Base-by-base conservation (phyloP, 2,329 filamentous ascomycete species). In the Pseudopyrenochaeta lycopersici region DNA sequence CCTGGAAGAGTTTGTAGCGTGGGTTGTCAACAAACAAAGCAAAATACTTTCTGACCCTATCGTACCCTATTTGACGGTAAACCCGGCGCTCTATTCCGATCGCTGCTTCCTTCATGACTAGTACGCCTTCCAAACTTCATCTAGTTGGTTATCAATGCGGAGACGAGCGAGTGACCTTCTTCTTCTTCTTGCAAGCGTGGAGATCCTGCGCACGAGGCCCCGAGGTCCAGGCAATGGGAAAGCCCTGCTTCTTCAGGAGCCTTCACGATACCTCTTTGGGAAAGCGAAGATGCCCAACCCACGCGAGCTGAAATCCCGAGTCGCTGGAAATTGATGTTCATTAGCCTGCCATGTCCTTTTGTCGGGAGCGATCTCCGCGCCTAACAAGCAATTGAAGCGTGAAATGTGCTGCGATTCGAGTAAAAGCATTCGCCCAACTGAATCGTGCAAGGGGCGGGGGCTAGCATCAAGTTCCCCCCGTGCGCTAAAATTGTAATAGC, bases 381-480 rank as follows among this genome's bases (percentile, higher is more conserved):
- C 51, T 52, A 45, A 52, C 42, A 32, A 38, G 35, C 51, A 42
- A 49, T 48, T 51, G 56, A 61, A 41, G 63, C 55, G 54, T 41
- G 49, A 32, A 52, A 56, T 49, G 48, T 52, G 42, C 59, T 45
- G 58, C 54, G 52, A 60, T 53, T 55, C 43, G 46, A 47, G 49
- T 35, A 41, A 55, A 59, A 53, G 46, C 58, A 63, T 45, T 57
- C 54, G 50, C 54, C 54, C 54, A 54, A 49, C 33, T 35, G 45
- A 58, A 49, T 60, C 57, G 46, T 49, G 49, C 52, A 58, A 46
- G 48, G 27, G 47, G 60, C 63, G 66, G 67, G 63, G 61, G 47
- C 52, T 53, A 63, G 41, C 39, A 21, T 29, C 40, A 29, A 52
- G 36, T 60, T 67, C 67, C 68, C 67, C 69, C 68, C 68, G 68